These are phyloP conservation scores for Penicillium manginii DNA, from an alignment of 495 filamentous ascomycete genomes.

Conservation along the genomic window DNA sequence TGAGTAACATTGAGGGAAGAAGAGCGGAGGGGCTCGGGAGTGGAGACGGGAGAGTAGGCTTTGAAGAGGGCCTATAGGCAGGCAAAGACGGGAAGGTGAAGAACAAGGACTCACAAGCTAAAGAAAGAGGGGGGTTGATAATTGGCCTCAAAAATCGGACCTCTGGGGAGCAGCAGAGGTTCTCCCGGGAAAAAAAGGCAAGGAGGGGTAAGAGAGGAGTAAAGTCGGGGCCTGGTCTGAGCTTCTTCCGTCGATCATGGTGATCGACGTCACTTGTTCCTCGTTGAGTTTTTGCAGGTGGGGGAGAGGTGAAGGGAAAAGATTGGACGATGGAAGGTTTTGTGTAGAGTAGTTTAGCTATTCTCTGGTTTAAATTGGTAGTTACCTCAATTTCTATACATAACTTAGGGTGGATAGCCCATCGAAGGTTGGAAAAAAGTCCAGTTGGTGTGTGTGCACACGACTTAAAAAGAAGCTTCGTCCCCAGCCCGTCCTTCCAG, in stretches of 20 bases:
- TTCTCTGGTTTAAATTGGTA: no score
- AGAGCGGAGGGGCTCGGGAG: slow-evolving; percentile 2
- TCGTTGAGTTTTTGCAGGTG: neutral
- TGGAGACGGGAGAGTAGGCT: slow-evolving; percentile 2
- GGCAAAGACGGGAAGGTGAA: slow-evolving; percentile 1
- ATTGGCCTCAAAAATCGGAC: slow-evolving; percentile 4
- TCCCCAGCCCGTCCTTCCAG: slow-evolving; percentile 21
- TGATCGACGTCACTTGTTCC: slow-evolving; percentile 30
- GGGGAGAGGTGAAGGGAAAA: neutral
- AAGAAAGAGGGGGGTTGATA: neutral
- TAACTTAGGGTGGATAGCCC: no score
- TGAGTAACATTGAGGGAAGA: slow-evolving; percentile 6
- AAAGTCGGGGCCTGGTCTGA: slow-evolving; percentile 22
- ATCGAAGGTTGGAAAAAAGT: neutral
- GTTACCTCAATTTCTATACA: no score
- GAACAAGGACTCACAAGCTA: slow-evolving; percentile 5
- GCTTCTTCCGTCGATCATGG: slow-evolving; percentile 28
- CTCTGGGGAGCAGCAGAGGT: neutral
- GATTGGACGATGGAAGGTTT: no score
- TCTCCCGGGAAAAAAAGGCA: neutral
- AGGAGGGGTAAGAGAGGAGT: slow-evolving; percentile 21
- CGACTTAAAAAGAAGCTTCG: slow-evolving; percentile 22
- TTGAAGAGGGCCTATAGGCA: neutral
- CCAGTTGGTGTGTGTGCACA: neutral
- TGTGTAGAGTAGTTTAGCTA: no score